These are phyloP conservation scores for Beauveria bassiana DNA, from an alignment of 2,329 filamentous ascomycete genomes.

Conservation along the genomic window DNA sequence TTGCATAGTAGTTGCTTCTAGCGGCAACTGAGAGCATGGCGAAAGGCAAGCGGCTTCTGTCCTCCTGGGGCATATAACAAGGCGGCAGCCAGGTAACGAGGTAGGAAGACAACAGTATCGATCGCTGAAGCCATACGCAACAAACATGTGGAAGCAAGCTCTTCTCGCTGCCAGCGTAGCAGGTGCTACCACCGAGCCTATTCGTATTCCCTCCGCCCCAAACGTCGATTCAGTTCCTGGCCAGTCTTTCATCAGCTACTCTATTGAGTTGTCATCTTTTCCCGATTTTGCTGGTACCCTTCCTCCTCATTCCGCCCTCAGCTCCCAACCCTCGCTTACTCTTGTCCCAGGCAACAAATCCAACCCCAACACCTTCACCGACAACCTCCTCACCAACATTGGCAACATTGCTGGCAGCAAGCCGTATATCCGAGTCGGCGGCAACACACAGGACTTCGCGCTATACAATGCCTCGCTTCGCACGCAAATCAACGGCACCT, in stretches of 20 bases:
- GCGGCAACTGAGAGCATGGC: background rate
- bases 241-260: constrained; percentile 40
- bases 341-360: constrained; percentile 38
- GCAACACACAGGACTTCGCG: constrained; percentile 61
- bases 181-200: background rate
- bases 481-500: constrained; percentile 43
- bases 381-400: constrained; percentile 52
- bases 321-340: background rate
- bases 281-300: constrained; percentile 39
- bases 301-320: background rate
- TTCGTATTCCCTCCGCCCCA: background rate
- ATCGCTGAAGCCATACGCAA: background rate
- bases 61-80: background rate
- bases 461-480: constrained; percentile 48
- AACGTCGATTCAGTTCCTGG: constrained; percentile 17
- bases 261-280: constrained; percentile 44
- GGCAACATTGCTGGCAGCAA: constrained; percentile 45
- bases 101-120: background rate
- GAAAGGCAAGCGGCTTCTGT: background rate
- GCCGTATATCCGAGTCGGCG: constrained; percentile 55
- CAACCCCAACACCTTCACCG: constrained; percentile 50
- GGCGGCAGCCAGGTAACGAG: background rate
- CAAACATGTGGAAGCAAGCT: background rate
- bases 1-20: background rate
- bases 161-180: background rate